Evolutionary conservation across 352 stramenopile species (phyloP).

Genomic region (Globisporangium irregulare): DNA sequence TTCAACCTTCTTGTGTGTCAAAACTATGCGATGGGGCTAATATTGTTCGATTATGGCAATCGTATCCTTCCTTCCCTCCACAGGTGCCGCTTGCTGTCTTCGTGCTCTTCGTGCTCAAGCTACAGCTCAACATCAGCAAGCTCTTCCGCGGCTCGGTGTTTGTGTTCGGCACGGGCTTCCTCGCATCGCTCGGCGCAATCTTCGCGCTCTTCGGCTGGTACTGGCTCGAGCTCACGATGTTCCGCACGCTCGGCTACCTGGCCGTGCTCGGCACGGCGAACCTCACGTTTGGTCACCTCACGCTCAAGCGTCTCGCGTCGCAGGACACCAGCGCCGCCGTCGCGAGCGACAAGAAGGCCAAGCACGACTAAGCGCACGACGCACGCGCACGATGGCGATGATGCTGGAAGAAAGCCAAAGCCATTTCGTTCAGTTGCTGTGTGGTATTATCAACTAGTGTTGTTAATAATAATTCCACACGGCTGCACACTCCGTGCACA

Average conservation of each 20-base stretch:
- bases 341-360: constrained; percentile 40
- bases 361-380: constrained; percentile 41
- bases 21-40: background rate
- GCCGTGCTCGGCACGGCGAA: constrained; percentile 52
- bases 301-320: constrained; percentile 66
- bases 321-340: constrained; percentile 19
- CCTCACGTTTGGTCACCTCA: constrained; percentile 69
- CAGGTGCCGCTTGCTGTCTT: constrained; percentile 55
- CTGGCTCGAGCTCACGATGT: constrained; percentile 90
- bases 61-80: background rate
- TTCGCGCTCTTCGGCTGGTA: constrained; percentile 81
- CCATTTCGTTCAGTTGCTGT: background rate
- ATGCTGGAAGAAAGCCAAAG: background rate
- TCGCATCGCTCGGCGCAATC: constrained; percentile 68
- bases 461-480: too few relatives aligned
- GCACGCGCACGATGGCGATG: background rate
- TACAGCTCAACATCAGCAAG: constrained; percentile 64
- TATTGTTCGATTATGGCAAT: background rate
- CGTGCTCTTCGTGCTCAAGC: constrained; percentile 55
- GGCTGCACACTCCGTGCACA: too few relatives aligned
- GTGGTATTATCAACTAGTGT: too few relatives aligned
- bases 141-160: constrained; percentile 64
- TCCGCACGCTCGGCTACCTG: constrained; percentile 75
- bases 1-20: background rate
- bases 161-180: constrained; percentile 68